A percentile compares a stretch with the other conserved stretches of the same genome.
Conservation (phyloP, 164 flowering plant genomes). For the Annona squamosa region DNA sequence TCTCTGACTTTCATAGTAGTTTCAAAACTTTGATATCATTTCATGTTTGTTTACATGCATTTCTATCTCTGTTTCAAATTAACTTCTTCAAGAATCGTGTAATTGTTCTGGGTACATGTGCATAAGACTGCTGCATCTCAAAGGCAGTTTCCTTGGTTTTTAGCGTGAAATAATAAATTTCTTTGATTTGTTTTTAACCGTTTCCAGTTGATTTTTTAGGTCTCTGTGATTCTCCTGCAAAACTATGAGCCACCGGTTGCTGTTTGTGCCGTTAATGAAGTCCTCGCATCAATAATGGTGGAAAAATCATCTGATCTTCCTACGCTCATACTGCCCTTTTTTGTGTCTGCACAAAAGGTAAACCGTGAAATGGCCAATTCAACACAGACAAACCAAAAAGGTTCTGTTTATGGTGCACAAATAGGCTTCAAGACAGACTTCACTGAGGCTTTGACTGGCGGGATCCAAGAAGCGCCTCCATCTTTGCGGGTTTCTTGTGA, state of each 20-base stretch:
- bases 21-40: too few species aligned
- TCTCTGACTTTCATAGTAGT: too few species aligned
- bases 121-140: too few species aligned
- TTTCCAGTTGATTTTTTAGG: slow-evolving; percentile 25
- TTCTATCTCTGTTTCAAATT: too few species aligned
- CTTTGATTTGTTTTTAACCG: too few species aligned
- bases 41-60: too few species aligned
- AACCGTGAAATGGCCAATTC: slow-evolving; percentile 28
- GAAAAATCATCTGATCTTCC: slow-evolving; percentile 35
- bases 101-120: too few species aligned
- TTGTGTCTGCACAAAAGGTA: slow-evolving; percentile 44
- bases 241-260: slow-evolving; percentile 52
- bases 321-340: slow-evolving; percentile 46
- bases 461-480: slow-evolving; percentile 34
- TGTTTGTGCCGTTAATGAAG: slow-evolving; percentile 57
- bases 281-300: slow-evolving; percentile 32
- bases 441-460: slow-evolving; percentile 23
- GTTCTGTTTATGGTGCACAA: slow-evolving; percentile 37
- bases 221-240: slow-evolving; percentile 51
- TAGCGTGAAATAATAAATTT: too few species aligned
- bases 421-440: slow-evolving; percentile 46
- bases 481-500: slow-evolving; percentile 51
- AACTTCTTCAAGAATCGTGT: too few species aligned
- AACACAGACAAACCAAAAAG: slow-evolving; percentile 9
- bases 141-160: too few species aligned